phyloP scores from a whole-genome alignment of 495 filamentous ascomycete genomes.

The Neohortaea acidophila region DNA sequence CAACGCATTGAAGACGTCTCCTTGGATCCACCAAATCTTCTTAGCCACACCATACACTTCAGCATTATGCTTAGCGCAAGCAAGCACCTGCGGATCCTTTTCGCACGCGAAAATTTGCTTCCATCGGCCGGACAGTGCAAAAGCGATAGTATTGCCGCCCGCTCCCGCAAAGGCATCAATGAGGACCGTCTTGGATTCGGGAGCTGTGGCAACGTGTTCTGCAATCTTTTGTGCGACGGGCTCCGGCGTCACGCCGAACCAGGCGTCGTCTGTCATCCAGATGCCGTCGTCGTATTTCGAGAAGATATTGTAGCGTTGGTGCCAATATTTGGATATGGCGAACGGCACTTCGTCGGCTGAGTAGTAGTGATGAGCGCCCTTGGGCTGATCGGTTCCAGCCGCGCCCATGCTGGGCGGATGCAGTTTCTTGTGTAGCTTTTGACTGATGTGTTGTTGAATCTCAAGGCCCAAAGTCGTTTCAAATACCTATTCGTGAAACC shows the following conservation, averaged over 20 bases:
- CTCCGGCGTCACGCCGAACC: conserved; percentile 83
- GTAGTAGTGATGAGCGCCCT: conserved; percentile 18
- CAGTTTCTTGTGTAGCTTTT: too few relatives aligned
- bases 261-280: conserved; percentile 78
- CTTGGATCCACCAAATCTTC: conserved; percentile 68
- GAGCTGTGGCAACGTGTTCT: conserved; percentile 44
- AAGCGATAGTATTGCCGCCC: conserved; percentile 89
- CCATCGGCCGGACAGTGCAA: conserved; percentile 65
- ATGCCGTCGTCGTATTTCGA: conserved; percentile 72
- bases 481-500: too few relatives aligned
- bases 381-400: conserved; percentile 6
- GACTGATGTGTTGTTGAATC: too few relatives aligned
- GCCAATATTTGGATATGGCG: conserved; percentile 48
- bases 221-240: conserved; percentile 37
- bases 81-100: conserved; percentile 55
- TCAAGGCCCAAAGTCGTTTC: too few relatives aligned
- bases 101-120: conserved; percentile 75
- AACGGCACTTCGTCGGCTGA: conserved; percentile 14
- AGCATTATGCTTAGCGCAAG: conserved; percentile 88
- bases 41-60: conserved; percentile 66
- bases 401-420: conserved; percentile 4
- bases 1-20: conserved; percentile 61
- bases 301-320: conserved; percentile 74
- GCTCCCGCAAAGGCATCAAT: conserved; percentile 85
- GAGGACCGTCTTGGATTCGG: conserved; percentile 41